These are phyloP conservation scores for Kodamaea sp. DNA, from an alignment of 1,139 yeast species.

Conservation along the genomic window DNA sequence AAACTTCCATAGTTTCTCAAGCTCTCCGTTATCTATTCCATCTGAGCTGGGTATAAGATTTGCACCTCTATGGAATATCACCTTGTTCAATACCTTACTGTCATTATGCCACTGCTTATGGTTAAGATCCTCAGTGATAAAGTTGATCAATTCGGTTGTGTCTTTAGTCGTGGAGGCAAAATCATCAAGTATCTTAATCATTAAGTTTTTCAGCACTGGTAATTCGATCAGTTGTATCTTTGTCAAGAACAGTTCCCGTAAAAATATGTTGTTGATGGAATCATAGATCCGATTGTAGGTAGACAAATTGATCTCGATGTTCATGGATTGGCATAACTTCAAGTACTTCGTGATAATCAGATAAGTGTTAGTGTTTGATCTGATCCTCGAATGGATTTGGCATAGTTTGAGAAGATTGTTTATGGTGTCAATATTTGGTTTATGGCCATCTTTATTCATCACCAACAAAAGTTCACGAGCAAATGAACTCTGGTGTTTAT, in stretches of 20 bases:
- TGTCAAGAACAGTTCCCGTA: constrained; percentile 40
- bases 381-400: constrained; percentile 33
- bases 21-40: constrained; percentile 7
- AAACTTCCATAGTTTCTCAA: constrained; percentile 15
- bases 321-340: constrained; percentile 26
- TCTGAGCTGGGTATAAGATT: constrained; percentile 8
- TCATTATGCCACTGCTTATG: constrained; percentile 32
- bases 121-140: constrained; percentile 37
- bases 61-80: constrained; percentile 24
- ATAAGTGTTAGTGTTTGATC: constrained; percentile 37
- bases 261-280: constrained; percentile 37
- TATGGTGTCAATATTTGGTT: constrained; percentile 44
- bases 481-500: constrained; percentile 44
- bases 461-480: constrained; percentile 43
- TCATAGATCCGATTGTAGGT: constrained; percentile 44
- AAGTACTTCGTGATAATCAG: constrained; percentile 34
- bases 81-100: constrained; percentile 31
- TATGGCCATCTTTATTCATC: constrained; percentile 45
- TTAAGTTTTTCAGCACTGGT: constrained; percentile 35
- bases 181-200: constrained; percentile 38
- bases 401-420: constrained; percentile 37
- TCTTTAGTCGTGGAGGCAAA: constrained; percentile 30
- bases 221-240: constrained; percentile 32
- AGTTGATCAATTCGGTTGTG: constrained; percentile 29
- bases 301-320: constrained; percentile 34